These are phyloP conservation scores for Prunus yedoensis DNA, from an alignment of 331 rosid species.

Conservation along the genomic window DNA sequence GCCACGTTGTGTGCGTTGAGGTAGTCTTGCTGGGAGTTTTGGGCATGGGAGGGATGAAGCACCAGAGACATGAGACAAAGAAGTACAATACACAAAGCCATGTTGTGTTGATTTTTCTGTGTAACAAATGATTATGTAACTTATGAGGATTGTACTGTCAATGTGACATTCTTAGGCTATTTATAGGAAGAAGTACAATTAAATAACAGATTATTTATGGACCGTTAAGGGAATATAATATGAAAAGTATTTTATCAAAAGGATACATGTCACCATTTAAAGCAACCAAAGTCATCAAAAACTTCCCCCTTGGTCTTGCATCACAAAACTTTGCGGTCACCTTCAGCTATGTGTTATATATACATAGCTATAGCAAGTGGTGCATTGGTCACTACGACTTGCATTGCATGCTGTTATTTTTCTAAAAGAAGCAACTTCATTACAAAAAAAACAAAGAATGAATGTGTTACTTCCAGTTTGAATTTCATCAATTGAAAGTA, in stretches of 20 bases:
- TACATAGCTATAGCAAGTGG: neutral
- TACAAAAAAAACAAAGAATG: too few species aligned
- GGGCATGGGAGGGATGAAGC: conserved; percentile 21
- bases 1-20: conserved; percentile 37
- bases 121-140: neutral
- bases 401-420: too few species aligned
- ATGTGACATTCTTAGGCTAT: neutral
- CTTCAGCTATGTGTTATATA: neutral
- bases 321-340: neutral
- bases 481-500: too few species aligned
- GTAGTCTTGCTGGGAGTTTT: conserved; percentile 36
- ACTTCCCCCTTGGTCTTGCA: conserved; percentile 6
- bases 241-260: neutral
- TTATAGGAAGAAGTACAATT: conserved; percentile 1
- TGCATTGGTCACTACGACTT: too few species aligned
- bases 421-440: too few species aligned
- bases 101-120: neutral
- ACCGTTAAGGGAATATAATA: neutral
- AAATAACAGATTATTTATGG: neutral
- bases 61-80: conserved; percentile 2
- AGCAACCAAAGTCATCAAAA: neutral
- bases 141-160: neutral
- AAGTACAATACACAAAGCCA: neutral
- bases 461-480: too few species aligned
- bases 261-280: neutral